Conservation (phyloP, 441 rosid species). For the Iberis amara region DNA sequence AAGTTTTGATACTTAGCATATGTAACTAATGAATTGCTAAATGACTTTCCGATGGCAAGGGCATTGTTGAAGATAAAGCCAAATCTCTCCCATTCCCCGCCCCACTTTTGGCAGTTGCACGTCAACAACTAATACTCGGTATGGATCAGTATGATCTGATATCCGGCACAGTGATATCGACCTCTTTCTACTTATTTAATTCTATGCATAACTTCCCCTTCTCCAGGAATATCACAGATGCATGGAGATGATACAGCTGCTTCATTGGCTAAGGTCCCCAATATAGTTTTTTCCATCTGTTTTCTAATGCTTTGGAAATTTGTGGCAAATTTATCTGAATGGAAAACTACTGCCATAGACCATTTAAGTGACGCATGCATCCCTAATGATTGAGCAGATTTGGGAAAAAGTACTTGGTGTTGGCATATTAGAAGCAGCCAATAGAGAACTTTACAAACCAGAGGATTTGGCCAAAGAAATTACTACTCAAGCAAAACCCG, state of each 20-base stretch:
- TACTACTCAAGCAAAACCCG: conserved; percentile 47
- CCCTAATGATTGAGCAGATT: conserved; percentile 37
- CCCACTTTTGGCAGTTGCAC: conserved; percentile 76
- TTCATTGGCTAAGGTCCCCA: conserved; percentile 58
- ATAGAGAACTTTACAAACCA: conserved; percentile 58
- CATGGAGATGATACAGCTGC: conserved; percentile 37
- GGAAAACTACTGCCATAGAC: conserved; percentile 14
- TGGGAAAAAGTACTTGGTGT: conserved; percentile 73
- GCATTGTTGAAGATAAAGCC: conserved; percentile 59
- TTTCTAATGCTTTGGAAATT: conserved; percentile 23
- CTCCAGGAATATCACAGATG: conserved; percentile 60
- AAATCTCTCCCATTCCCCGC: conserved; percentile 71
- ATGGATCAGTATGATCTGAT: conserved; percentile 23
- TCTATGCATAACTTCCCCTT: conserved; percentile 23
- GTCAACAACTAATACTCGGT: conserved; percentile 86
- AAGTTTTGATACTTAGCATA: conserved; percentile 18
- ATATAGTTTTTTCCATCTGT: conserved; percentile 20
- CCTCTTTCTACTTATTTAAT: conserved; percentile 17
- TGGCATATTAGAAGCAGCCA: conserved; percentile 59
- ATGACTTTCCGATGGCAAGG: conserved; percentile 44
- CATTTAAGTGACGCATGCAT: conserved; percentile 3
- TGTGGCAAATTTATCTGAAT: conserved; percentile 7
- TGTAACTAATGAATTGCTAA: conserved; percentile 27
- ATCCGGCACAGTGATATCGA: neutral
- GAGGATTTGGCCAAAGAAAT: conserved; percentile 61